phyloP scores from a whole-genome alignment of 106 monocot genomes.

The Dioscorea alata region DNA sequence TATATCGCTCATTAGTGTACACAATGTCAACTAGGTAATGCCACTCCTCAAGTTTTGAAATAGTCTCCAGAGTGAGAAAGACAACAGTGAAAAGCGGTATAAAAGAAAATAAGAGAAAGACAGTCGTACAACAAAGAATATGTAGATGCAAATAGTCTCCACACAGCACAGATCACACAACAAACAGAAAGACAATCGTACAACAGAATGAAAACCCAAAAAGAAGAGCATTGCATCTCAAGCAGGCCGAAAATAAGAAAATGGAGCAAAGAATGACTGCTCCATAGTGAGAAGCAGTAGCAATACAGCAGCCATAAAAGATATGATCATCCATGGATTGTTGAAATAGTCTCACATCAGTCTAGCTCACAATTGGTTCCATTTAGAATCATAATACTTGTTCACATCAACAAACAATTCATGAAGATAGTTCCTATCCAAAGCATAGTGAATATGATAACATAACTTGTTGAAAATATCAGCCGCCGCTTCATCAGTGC shows the following conservation, averaged over 20 bases:
- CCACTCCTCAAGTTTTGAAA: too few species aligned
- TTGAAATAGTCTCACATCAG: conserved; percentile 15
- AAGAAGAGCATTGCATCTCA: too few species aligned
- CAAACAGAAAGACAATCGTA: too few species aligned
- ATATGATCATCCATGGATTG: conserved; percentile 30
- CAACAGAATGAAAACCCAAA: too few species aligned
- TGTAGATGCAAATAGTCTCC: too few species aligned
- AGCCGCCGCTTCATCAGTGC: conserved; percentile 1
- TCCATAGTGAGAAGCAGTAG: not conserved
- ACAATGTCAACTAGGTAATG: too few species aligned
- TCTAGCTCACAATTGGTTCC: not conserved
- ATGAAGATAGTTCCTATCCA: not conserved
- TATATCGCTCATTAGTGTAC: too few species aligned
- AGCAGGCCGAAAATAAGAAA: not conserved
- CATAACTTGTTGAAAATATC: conserved; percentile 7
- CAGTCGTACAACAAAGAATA: too few species aligned
- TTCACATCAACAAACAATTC: not conserved
- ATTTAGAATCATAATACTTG: not conserved
- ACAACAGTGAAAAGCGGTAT: too few species aligned
- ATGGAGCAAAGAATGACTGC: not conserved
- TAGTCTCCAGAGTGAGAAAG: too few species aligned
- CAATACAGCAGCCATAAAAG: conserved; percentile 10
- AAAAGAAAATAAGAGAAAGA: too few species aligned
- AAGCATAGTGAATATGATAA: not conserved
- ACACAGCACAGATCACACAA: too few species aligned